Evolutionary conservation across 768 basidiomycete genomes (phyloP).

Genomic region (Lactarius pseudohatsudake): DNA sequence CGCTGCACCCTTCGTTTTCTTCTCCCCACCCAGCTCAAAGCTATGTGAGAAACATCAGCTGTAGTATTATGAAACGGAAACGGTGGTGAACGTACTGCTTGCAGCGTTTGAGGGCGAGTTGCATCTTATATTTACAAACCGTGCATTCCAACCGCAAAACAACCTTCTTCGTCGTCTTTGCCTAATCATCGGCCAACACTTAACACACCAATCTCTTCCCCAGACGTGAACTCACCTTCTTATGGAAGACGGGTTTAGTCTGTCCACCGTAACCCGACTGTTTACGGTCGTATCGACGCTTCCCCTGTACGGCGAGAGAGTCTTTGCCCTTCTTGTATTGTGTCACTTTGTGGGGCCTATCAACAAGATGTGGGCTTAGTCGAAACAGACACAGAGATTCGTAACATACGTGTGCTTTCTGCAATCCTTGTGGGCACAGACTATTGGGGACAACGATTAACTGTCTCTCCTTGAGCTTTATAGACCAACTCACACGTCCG

Average conservation of each 20-base stretch:
- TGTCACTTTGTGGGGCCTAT: slow-evolving; percentile 96
- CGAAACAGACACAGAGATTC: neutral
- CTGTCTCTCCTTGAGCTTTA: slow-evolving; percentile 1
- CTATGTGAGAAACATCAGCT: slow-evolving; percentile 40
- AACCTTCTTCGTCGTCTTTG: slow-evolving; percentile 99
- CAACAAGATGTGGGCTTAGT: slow-evolving; percentile 23
- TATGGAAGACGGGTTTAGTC: slow-evolving; percentile 99
- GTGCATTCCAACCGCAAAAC: slow-evolving; percentile 98
- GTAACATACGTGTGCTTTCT: slow-evolving; percentile 91
- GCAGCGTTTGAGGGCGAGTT: slow-evolving; percentile 95
- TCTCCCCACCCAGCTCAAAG: slow-evolving; percentile 99
- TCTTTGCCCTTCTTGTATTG: slow-evolving; percentile 99
- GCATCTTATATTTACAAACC: slow-evolving; percentile 98
- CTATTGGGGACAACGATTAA: slow-evolving; percentile 41
- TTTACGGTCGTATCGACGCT: slow-evolving; percentile 99
- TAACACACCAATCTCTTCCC: neutral
- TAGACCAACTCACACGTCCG: slow-evolving; percentile 79
- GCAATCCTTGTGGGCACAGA: slow-evolving; percentile 96
- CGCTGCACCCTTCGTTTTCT: slow-evolving; percentile 98
- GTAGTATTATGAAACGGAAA: neutral
- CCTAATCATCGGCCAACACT: slow-evolving; percentile 44
- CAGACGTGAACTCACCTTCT: slow-evolving; percentile 68
- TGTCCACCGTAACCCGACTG: slow-evolving; percentile 99
- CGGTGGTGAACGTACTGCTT: slow-evolving; percentile 77
- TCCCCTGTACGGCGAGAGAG: slow-evolving; percentile 96